Percentiles rank a stretch among this genome's conserved stretches.
Conservation (phyloP, 1,284 basidiomycete species). For the Volvariella surrecta region DNA sequence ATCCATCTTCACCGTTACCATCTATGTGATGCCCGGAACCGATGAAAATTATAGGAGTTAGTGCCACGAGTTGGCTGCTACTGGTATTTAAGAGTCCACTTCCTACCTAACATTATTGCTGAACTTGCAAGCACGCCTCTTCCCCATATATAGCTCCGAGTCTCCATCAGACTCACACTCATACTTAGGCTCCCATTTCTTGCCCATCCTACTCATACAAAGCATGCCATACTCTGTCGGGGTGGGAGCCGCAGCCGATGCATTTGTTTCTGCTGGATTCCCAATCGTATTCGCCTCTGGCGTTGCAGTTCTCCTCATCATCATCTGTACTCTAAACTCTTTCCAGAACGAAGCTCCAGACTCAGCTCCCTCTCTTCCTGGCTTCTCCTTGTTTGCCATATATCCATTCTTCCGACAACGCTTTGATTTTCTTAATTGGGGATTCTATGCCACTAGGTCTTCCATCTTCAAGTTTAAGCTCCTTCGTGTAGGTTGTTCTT, state of each 20-base stretch:
- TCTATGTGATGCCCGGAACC: no score
- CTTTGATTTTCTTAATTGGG: constrained; percentile 63
- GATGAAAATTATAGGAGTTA: no score
- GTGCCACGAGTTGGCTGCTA: no score
- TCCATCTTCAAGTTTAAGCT: constrained; percentile 60
- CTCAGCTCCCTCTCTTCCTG: constrained; percentile 45
- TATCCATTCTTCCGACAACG: constrained; percentile 57
- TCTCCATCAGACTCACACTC: constrained; percentile 6
- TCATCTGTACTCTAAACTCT: constrained; percentile 35
- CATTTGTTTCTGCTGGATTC: constrained; percentile 48
- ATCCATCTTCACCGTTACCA: no score
- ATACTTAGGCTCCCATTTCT: constrained; percentile 12
- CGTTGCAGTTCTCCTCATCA: constrained; percentile 43
- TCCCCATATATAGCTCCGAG: no score
- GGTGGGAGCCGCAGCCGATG: constrained; percentile 46
- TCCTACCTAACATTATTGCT: no score
- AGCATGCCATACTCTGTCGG: constrained; percentile 48
- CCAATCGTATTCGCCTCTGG: constrained; percentile 45
- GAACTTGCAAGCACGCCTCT: no score
- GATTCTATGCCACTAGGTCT: constrained; percentile 55
- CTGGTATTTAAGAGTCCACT: no score
- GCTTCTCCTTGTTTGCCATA: constrained; percentile 45
- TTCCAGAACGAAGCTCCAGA: constrained; percentile 36
- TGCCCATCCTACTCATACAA: constrained; percentile 9
- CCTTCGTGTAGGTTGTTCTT: constrained; percentile 38